Evolutionary conservation across 2,329 filamentous ascomycete genomes (phyloP).

Genomic region (Thelonectria olida): DNA sequence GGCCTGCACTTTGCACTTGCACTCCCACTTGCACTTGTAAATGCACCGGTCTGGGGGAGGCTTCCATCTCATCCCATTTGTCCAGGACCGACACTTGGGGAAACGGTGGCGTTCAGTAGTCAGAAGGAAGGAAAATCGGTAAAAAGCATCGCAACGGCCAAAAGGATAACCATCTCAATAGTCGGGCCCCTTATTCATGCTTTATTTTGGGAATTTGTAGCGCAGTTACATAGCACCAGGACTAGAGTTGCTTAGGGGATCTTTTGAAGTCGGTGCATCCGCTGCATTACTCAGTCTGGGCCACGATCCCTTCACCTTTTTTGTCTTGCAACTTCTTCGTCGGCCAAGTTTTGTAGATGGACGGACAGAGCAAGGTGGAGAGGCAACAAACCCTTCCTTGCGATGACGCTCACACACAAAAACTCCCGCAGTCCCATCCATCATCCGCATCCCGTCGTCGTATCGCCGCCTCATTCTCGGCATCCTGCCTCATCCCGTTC

Average conservation of each 20-base stretch:
- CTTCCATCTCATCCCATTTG: constrained; percentile 13
- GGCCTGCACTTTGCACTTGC: neutral
- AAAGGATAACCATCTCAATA: neutral
- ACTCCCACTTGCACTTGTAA: too few relatives aligned
- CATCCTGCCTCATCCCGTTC: constrained; percentile 26
- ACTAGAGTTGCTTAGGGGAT: too few relatives aligned
- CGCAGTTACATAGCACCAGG: too few relatives aligned
- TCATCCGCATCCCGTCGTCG: neutral
- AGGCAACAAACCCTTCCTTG: too few relatives aligned
- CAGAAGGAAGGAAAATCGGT: neutral
- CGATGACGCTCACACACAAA: neutral
- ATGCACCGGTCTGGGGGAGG: constrained; percentile 1
- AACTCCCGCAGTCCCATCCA: neutral
- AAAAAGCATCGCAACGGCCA: neutral
- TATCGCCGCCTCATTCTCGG: constrained; percentile 24
- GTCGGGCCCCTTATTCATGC: too few relatives aligned
- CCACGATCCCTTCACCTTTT: too few relatives aligned
- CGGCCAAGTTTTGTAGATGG: too few relatives aligned
- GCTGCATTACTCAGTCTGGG: too few relatives aligned
- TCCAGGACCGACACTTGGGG: neutral
- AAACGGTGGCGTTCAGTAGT: neutral
- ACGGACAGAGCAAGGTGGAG: too few relatives aligned
- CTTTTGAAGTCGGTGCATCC: too few relatives aligned
- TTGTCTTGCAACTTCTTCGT: too few relatives aligned
- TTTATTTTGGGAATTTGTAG: too few relatives aligned